A percentile compares a stretch with the other conserved stretches of the same genome.
Conservation (phyloP, 2,329 filamentous ascomycete genomes). For the Tolypocladium pustulatum region DNA sequence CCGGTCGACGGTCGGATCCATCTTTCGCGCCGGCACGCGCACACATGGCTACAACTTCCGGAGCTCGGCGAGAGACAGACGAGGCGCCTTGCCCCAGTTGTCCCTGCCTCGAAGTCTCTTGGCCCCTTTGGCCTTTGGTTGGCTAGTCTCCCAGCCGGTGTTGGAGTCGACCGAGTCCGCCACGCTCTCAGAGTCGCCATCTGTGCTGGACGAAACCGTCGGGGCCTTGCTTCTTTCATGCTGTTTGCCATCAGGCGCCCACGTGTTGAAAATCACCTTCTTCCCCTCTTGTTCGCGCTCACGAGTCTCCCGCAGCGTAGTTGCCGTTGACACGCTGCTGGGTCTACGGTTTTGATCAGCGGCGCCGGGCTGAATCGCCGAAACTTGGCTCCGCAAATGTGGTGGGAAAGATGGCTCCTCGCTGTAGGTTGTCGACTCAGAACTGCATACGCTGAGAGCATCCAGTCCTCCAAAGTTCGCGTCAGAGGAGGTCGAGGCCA, state of each 20-base stretch:
- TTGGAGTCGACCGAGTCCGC: too few species aligned
- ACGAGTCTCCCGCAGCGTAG: conserved; percentile 12
- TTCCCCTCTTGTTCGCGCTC: background rate
- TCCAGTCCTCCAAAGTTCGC: background rate
- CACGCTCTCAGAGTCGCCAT: conserved; percentile 4
- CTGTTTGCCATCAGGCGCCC: conserved; percentile 15
- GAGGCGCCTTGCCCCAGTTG: conserved; percentile 13
- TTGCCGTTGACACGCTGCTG: conserved; percentile 18
- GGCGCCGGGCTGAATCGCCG: background rate
- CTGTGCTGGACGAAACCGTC: conserved; percentile 10
- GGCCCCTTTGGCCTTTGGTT: background rate
- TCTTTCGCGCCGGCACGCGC: conserved; percentile 2
- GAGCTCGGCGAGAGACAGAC: conserved; percentile 1
- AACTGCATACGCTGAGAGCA: background rate
- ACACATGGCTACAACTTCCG: background rate
- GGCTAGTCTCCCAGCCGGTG: background rate
- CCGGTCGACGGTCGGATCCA: conserved; percentile 8
- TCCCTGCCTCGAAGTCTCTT: conserved; percentile 1
- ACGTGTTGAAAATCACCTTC: conserved; percentile 17
- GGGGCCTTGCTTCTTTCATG: conserved; percentile 12
- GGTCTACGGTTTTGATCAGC: background rate
- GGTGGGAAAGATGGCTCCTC: background rate
- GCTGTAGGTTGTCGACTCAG: background rate
- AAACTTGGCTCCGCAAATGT: background rate
- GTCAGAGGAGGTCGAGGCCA: background rate